These are phyloP conservation scores for Funneliformis mosseae DNA, from an alignment of 192 early-diverging fungal species.

Conservation along the genomic window DNA sequence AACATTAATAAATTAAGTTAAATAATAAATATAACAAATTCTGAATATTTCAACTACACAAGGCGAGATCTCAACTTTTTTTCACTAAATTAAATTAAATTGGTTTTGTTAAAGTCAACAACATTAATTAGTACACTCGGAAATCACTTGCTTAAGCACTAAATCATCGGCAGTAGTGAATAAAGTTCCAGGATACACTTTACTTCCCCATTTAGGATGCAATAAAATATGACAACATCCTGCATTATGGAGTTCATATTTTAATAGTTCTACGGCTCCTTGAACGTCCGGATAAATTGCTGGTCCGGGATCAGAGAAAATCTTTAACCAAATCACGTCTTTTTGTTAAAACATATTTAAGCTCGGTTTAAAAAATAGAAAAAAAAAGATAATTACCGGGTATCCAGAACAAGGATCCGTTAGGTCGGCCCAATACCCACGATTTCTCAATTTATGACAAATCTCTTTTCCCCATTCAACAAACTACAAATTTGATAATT, in stretches of 20 bases:
- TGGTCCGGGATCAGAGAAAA: slow-evolving; percentile 70
- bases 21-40: too few species aligned
- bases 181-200: slow-evolving; percentile 85
- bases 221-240: slow-evolving; percentile 83
- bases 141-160: slow-evolving; percentile 37
- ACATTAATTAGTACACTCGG: too few species aligned
- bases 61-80: too few species aligned
- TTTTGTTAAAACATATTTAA: slow-evolving; percentile 8
- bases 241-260: slow-evolving; percentile 75
- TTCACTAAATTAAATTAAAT: too few species aligned
- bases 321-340: slow-evolving; percentile 30
- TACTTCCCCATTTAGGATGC: slow-evolving; percentile 90
- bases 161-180: slow-evolving; percentile 78
- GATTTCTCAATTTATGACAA: slow-evolving; percentile 51
- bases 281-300: slow-evolving; percentile 90
- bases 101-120: too few species aligned
- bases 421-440: slow-evolving; percentile 85
- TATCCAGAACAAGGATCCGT: slow-evolving; percentile 91
- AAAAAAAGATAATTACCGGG: slow-evolving; percentile 53
- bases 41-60: too few species aligned
- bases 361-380: slow-evolving; percentile 5
- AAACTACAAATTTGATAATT: slow-evolving; percentile 58
- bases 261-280: slow-evolving; percentile 71
- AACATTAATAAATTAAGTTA: too few species aligned
- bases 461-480: slow-evolving; percentile 69